A percentile compares a stretch with the other conserved stretches of the same genome.
phyloP scores from a whole-genome alignment of 306 rosid genomes.

The Begonia peltatifolia region DNA sequence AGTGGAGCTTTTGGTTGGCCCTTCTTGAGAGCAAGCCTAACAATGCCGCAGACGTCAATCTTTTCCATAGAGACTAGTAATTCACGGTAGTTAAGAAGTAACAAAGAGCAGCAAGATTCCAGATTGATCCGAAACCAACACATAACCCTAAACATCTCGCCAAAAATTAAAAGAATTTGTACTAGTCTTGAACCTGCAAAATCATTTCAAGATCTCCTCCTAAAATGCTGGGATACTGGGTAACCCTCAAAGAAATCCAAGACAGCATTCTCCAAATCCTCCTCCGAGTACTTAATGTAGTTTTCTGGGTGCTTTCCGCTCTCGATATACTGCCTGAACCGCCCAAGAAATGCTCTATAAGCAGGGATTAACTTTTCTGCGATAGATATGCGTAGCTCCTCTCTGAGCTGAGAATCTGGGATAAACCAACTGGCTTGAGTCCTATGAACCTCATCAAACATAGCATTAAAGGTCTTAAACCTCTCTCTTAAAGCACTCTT shows the following conservation, averaged over 20 bases:
- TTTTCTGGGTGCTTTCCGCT: constrained; percentile 94
- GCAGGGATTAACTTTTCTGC: constrained; percentile 89
- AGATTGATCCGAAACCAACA: constrained; percentile 25
- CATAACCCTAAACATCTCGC: constrained; percentile 37
- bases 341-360: constrained; percentile 83
- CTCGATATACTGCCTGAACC: constrained; percentile 81
- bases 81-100: constrained; percentile 4
- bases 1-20: neutral
- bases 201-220: constrained; percentile 70
- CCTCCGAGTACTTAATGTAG: constrained; percentile 83
- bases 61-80: neutral
- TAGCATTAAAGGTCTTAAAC: constrained; percentile 85
- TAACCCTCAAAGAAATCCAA: constrained; percentile 86
- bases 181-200: constrained; percentile 54
- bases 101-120: constrained; percentile 29
- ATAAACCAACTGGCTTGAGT: constrained; percentile 80
- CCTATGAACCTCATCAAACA: constrained; percentile 95
- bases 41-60: neutral
- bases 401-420: constrained; percentile 91
- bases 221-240: constrained; percentile 58
- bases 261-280: constrained; percentile 66
- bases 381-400: constrained; percentile 77
- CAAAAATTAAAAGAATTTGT: constrained; percentile 75
- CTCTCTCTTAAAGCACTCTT: constrained; percentile 89
- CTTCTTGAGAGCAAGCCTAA: neutral